Base-by-base conservation (phyloP, 1,284 basidiomycete species). In the Ceratobasidium sp. region DNA sequence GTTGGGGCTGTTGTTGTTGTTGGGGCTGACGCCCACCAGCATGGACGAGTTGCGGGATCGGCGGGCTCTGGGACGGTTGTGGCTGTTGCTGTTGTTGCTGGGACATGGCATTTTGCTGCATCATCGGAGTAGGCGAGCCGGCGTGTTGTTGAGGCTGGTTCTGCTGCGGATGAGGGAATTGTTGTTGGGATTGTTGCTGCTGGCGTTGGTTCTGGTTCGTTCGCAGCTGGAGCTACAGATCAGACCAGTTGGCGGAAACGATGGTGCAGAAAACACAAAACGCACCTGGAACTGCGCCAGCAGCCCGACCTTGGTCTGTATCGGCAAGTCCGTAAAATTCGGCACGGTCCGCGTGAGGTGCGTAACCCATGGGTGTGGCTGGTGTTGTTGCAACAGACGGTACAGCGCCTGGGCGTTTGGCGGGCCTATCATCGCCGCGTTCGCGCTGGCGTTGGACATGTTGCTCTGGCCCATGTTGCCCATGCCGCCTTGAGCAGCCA, bases 241-340 rank as follows among this genome's bases (percentile, higher is more conserved):
- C 3, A 16, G 29, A 49, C 41, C 29, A 37, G 11, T 59, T 4
- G 49, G n/a, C 46, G 16, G 24, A 66, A 41, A 31, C 27, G 14
- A 22, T 22, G 39, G 29, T 8, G 27, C 39, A 34, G 29, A 58
- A 34, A 58, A 39, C 8, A 56, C 14, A 49, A 49, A 34, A 78
- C 83, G 24, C 48, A 87, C 88, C 86, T 48, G 88, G 88, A 72
- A 49, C 68, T 72, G 68, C 24, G 43, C 56, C 68, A 72, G 37
- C 68, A 72, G 59, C 39, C 27, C 56, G 34, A 72, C 27, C 56
- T 72, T 72, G 56, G 49, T 72, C 56, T 72, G 68, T 14, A 61
- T 24, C 14, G 68, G 54, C 24, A 46, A 22, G 6, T 72, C 68
- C n/a, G 39, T 6, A 27, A 59, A 72, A n/a, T 46, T 46, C 9